Evolutionary conservation across 2,329 filamentous ascomycete species (phyloP).

Genomic region (Cercospora sp.): DNA sequence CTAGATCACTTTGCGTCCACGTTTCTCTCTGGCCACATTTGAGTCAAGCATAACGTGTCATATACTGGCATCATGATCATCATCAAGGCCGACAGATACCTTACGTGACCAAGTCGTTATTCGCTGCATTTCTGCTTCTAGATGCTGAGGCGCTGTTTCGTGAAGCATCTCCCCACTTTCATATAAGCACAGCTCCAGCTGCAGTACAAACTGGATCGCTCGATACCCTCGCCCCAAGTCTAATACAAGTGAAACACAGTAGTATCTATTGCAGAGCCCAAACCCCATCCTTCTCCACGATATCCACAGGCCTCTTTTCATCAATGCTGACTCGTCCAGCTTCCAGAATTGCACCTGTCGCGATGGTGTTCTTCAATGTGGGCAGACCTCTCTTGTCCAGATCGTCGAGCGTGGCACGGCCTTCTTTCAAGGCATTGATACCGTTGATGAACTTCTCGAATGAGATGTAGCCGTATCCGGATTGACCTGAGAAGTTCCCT

Average conservation of each 20-base stretch:
- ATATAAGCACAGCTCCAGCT: background rate
- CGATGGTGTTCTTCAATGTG: slow-evolving; percentile 84
- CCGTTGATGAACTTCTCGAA: slow-evolving; percentile 96
- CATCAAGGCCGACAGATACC: background rate
- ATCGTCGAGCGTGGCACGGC: slow-evolving; percentile 68
- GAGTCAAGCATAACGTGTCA: background rate
- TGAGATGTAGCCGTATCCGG: slow-evolving; percentile 88
- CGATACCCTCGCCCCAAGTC: background rate
- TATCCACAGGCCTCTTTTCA: slow-evolving; percentile 75
- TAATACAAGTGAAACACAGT: no score
- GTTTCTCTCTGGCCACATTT: background rate
- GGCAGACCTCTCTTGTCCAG: slow-evolving; percentile 79
- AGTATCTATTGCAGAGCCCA: slow-evolving; percentile 64
- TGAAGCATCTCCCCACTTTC: background rate
- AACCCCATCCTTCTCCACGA: slow-evolving; percentile 63
- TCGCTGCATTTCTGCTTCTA: background rate
- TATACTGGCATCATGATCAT: background rate
- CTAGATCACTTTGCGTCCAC: background rate
- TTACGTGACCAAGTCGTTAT: background rate
- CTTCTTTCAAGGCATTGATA: slow-evolving; percentile 74
- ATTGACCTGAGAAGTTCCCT: slow-evolving; percentile 89
- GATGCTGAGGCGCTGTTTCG: background rate
- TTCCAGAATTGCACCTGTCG: slow-evolving; percentile 87
- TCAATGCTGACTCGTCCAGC: slow-evolving; percentile 83
- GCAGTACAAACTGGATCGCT: no score